Base-by-base conservation (phyloP, 2,329 filamentous ascomycete genomes). In the Eurotiales sp. region DNA sequence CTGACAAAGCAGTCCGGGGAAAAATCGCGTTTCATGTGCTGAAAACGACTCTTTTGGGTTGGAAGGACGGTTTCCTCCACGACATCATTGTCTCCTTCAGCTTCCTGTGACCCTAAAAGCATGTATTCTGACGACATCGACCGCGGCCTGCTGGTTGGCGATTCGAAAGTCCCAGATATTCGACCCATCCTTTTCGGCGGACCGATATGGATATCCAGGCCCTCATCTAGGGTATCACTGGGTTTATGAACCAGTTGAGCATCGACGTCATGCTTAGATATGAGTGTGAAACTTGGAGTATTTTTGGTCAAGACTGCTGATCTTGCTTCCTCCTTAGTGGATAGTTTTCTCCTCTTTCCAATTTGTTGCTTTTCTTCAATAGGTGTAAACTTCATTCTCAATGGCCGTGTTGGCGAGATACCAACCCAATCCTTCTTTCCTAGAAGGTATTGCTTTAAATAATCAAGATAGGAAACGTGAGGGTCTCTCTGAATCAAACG, bases 401-500 rank as follows among this genome's bases (percentile, higher is more conserved):
- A 52, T 8, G 70, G 69, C 34, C 65, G 66, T 10, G 65, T 54
- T 4, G 58, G 58, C 8, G 65, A 64, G 10, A 72, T 55, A 3
- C 59, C 60, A n/a, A 64, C 69, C 71, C 70, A 72, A 50, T 73
- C 70, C 5, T 59, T 46, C 39, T 62, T 61, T 46, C 65, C 53
- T 5, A 72, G 64, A 1, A 73, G 59, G 25, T 60, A 60, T 11
- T 56, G 64, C 40, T 67, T 70, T 29, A 71, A 55, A 6, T 45
- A 15, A 14, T 62, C 63, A 43, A 70, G 34, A 17, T 50, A 55
- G 30, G 36, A 53, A 17, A 10, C 21, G 25, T 44, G n/a, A 23
- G 44, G 23, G n/a, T 32, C 8, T 6, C 27, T 39, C 44, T 47
- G 14, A 21, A 6, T 43, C 14, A 11, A 21, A 21, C 10, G 10